Evolutionary conservation across 352 stramenopile genomes (phyloP), one percentile per base, ranked within the genome.

Genomic region (Globisporangium acanthophoron): DNA sequence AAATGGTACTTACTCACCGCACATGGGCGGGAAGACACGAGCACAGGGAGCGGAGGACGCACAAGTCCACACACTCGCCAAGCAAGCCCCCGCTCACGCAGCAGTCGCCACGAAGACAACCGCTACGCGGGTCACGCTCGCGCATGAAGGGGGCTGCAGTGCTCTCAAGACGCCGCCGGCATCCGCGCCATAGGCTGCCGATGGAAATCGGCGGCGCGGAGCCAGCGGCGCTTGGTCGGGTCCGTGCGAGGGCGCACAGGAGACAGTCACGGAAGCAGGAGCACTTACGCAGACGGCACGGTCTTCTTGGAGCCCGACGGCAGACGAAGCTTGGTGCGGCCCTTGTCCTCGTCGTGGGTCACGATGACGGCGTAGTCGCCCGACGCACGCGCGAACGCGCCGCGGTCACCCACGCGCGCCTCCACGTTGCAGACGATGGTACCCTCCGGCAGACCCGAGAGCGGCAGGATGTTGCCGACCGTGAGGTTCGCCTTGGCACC

Each of bases 391-490:
- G 96, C 97, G 74, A 99, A 98, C 59, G 85, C 88, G 61, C 97
- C 97, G 59, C 97, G 92, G 84, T 99, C 97, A 61, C 97, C 97
- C 50, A 95, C 85, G 64, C 90, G 80, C 55, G 81, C 75, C 85
- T 99, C 97, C 40, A 99, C 85, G 82, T 99, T 99, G 94, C 96
- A 99, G 45, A 99, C 90, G 64, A 99, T 98, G 71, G 97, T 98
- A 92, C 97, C 97, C 87, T 99, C 97, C 41, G 97, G 97, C 63
- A 99, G 90, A 6, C 81, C 73, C 54, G 69, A 88, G 37, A 99
- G 70, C 49, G 97, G 97, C 45, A 99, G 80, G 50, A 98, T 97
- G 83, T 99, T 99, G 74, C 97, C 97, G 39, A 99, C 88, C 41
- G 86, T 91, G 37, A 99, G 63, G 52, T 73, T 70, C 78, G 80